Conservation (phyloP, 2,329 filamentous ascomycete species). For the Aureobasidium sp. region DNA sequence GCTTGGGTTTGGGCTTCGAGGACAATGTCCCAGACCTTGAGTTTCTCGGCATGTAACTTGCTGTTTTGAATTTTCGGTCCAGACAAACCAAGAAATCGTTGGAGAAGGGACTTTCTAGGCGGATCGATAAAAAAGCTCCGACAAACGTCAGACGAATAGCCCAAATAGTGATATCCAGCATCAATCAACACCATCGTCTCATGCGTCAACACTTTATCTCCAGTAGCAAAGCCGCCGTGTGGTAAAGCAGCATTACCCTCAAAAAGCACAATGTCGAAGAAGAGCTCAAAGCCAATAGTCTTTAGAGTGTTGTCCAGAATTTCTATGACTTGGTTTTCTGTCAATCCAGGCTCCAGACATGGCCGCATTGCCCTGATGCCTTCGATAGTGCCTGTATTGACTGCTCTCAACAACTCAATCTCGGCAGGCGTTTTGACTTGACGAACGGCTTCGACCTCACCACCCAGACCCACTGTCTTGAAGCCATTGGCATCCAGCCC, state of each 20-base stretch:
- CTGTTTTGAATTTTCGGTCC: constrained; percentile 15
- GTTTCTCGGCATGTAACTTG: constrained; percentile 39
- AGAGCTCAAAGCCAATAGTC: constrained; percentile 49
- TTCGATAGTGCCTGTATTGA: constrained; percentile 58
- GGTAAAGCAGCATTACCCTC: constrained; percentile 49
- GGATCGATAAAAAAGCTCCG: constrained; percentile 50
- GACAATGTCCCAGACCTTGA: constrained; percentile 54
- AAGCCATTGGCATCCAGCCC: constrained; percentile 50
- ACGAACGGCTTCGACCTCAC: constrained; percentile 51
- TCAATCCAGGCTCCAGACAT: constrained; percentile 50
- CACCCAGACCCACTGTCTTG: constrained; percentile 47
- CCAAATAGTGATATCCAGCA: constrained; percentile 51
- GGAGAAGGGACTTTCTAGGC: neutral
- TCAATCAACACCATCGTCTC: constrained; percentile 58
- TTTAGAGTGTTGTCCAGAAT: constrained; percentile 51
- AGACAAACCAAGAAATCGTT: neutral
- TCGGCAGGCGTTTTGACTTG: constrained; percentile 53
- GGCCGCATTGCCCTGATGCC: constrained; percentile 52
- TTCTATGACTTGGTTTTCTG: constrained; percentile 50
- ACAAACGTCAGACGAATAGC: constrained; percentile 59
- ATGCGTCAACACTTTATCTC: constrained; percentile 42
- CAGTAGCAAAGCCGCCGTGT: constrained; percentile 48
- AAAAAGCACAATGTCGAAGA: constrained; percentile 60
- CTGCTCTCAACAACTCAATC: constrained; percentile 51
- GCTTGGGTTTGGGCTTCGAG: constrained; percentile 56